Evolutionary conservation across 2,329 filamentous ascomycete species (phyloP), one percentile per base, ranked within the genome.

Genomic region (Samsoniella hepiali): DNA sequence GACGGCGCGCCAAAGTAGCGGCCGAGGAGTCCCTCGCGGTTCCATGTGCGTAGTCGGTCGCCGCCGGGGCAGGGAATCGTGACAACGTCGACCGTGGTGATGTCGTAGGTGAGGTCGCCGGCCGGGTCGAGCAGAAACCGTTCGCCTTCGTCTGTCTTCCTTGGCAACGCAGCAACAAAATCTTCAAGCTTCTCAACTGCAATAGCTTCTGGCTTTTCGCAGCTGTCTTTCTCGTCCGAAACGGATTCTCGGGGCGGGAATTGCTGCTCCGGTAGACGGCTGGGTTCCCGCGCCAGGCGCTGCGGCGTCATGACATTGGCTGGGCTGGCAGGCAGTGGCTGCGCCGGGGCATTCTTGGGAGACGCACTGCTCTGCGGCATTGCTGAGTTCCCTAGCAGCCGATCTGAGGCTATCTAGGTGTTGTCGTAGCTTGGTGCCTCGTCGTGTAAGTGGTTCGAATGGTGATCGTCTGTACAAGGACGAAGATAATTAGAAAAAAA

Each of bases 31-130:
- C 78, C 80, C 57, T 83, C 81, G 15, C 80, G 76, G 38, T 75
- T 80, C 83, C 83, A 85, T 29, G 81, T 84, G 31, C 80, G 76
- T n/a, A 83, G 70, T 1, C 82, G 76, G 45, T 84, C 78, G 0
- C 79, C 82, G 0, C 82, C 83, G 0, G 82, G 79, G 65, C 83
- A 85, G 0, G 83, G 81, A 6, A 85, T 78, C 6, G 82, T 78
- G 45, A 85, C 75, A 50, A 85, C 74, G 62, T 85, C 83, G 54
- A 84, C 82, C 3, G 74, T 77, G 1, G 83, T 85, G 67, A 84
- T 78, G 64, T 85, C 83, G 67, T 84, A 72, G 3, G 76, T 78
- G 40, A 72, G 66, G 32, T 72, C 68, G 17, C 76, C 76, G 5
- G 66, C 69, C 0, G 76, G 76, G 57, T 78, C 76, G 40, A 77